Evolutionary conservation across 192 early-diverging fungal genomes (phyloP), one percentile per base, ranked within the genome.

Genomic region (Linnemannia schmuckeri): DNA sequence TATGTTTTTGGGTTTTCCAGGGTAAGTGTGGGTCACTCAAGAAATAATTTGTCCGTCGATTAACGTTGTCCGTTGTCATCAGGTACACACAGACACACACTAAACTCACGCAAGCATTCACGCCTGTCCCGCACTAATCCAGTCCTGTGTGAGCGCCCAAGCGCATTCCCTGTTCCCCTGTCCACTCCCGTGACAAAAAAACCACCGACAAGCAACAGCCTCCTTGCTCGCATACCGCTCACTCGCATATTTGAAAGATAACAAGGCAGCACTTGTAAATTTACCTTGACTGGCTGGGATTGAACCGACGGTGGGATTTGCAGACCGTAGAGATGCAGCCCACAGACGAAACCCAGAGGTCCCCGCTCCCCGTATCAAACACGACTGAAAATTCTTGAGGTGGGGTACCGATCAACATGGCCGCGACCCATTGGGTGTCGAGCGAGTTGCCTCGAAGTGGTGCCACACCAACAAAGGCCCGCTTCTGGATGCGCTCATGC

Each of bases 291-390:
- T 73, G 75, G 47, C 79, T 61, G 13, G 85, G 81, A 71, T 87
- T 87, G 77, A 90, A 94, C 20, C 91, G 92, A 33, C 83, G 76
- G 42, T 90, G 91, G 37, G 70, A 63, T 13, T 66, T 55, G 55
- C 92, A 92, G 8, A 82, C 87, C 0, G 54, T 24, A 2, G 92
- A 91, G 47, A 88, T 82, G 86, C 92, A 93, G 49, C 85, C 79
- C 13, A 80, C 70, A 0, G 91, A 91, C 6, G 93, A 89, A 6
- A 93, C 89, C 93, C 93, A 93, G 76, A 92, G 88, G 63, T 93
- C 93, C 4, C 89, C 89, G 78, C 90, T 91, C 46, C 93, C 93
- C 0, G 93, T 93, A 74, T 93, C 93, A 75, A 93, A 92, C 13
- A 93, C 91, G 18, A 93, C 92, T 20, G 84, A 82, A 55, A 93